Conservation (phyloP, 306 rosid species). For the Urtica urens region DNA sequence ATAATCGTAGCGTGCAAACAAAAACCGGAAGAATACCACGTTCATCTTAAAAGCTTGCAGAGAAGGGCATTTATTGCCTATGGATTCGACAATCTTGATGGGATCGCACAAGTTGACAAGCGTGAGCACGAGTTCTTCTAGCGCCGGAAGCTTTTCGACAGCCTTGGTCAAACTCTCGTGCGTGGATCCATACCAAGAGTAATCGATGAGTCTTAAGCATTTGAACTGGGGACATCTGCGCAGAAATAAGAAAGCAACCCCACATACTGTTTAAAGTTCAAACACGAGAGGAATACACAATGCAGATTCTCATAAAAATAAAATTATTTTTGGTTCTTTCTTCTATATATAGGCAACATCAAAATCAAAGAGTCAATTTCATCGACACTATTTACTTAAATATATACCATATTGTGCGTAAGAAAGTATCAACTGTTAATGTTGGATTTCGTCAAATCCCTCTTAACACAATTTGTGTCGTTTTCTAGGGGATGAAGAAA, state of each 20-base stretch:
- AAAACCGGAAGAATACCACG: not conserved
- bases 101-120: constrained; percentile 12
- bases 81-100: not conserved
- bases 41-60: constrained; percentile 29
- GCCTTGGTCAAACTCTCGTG: not conserved
- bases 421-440: too few relatives aligned
- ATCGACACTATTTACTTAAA: too few relatives aligned
- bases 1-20: constrained; percentile 1
- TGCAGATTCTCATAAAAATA: too few relatives aligned
- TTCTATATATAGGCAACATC: too few relatives aligned
- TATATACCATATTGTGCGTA: too few relatives aligned
- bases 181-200: not conserved
- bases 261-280: too few relatives aligned
- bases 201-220: not conserved
- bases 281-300: too few relatives aligned
- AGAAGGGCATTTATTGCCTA: constrained; percentile 34
- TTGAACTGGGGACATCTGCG: not conserved
- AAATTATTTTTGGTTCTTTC: too few relatives aligned
- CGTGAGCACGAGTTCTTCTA: constrained; percentile 54
- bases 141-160: constrained; percentile 30
- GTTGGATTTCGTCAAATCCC: too few relatives aligned
- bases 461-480: too few relatives aligned
- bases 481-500: too few relatives aligned
- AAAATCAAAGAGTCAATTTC: too few relatives aligned
- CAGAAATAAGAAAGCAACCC: not conserved